These are phyloP conservation scores for Stramenopiles sp. DNA, from an alignment of 352 stramenopile genomes.

Conservation along the genomic window DNA sequence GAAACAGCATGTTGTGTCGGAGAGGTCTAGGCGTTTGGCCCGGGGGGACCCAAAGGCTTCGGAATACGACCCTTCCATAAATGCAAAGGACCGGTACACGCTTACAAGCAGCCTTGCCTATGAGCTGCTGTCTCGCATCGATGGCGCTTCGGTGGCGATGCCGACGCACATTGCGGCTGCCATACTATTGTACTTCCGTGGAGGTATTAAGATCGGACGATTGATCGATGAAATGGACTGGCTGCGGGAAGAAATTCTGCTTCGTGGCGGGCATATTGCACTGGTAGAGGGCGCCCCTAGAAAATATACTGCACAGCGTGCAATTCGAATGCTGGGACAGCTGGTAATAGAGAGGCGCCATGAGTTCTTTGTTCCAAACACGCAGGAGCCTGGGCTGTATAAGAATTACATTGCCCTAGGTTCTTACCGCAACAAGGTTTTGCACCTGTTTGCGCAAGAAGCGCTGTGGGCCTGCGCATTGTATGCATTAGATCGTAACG, in stretches of 20 bases:
- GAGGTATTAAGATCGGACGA: constrained; percentile 35
- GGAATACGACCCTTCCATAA: not conserved
- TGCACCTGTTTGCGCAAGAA: constrained; percentile 57
- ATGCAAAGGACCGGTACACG: constrained; percentile 20
- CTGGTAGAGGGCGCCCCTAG: constrained; percentile 42
- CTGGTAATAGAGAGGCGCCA: constrained; percentile 45
- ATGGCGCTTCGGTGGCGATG: constrained; percentile 38
- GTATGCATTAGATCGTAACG: constrained; percentile 28
- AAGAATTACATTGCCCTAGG: constrained; percentile 56
- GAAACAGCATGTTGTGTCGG: not conserved
- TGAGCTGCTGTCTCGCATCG: constrained; percentile 44
- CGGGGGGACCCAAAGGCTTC: not conserved
- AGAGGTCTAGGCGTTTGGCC: not conserved
- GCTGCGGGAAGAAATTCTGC: constrained; percentile 42
- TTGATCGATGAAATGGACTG: constrained; percentile 46
- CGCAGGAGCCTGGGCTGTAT: constrained; percentile 42
- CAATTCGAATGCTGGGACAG: constrained; percentile 40
- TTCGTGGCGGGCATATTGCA: constrained; percentile 41
- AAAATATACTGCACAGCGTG: constrained; percentile 38
- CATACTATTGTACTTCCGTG: constrained; percentile 47
- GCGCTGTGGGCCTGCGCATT: constrained; percentile 48
- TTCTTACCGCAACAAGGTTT: constrained; percentile 59
- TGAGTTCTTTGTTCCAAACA: constrained; percentile 48
- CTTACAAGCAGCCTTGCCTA: constrained; percentile 45
- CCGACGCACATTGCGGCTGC: constrained; percentile 46